Evolutionary conservation across 306 rosid species (phyloP).

Genomic region (Quercus glauca): DNA sequence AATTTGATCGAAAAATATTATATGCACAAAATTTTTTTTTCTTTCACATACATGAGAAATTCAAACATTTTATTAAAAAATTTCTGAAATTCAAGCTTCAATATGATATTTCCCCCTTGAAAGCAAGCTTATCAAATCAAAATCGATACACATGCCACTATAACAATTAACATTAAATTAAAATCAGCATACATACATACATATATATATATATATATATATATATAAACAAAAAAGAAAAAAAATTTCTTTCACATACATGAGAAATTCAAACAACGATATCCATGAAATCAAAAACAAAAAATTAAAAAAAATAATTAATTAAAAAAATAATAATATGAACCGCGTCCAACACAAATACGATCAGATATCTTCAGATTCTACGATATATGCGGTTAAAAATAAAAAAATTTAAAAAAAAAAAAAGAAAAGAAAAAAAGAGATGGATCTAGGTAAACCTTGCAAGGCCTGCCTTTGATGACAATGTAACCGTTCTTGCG

Average conservation of each 20-base stretch:
- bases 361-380: background rate
- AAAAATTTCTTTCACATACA: too few relatives aligned
- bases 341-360: background rate
- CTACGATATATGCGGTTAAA: background rate
- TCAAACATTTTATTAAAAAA: background rate
- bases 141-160: background rate
- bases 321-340: background rate
- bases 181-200: too few relatives aligned
- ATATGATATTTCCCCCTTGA: background rate
- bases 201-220: too few relatives aligned
- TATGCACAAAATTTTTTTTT: background rate
- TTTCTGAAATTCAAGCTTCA: background rate
- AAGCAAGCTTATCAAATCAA: background rate
- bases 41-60: background rate
- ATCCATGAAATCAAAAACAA: background rate
- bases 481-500: conserved; percentile 94
- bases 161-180: too few relatives aligned
- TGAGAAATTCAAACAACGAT: background rate
- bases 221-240: too few relatives aligned
- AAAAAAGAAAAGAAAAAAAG: background rate
- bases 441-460: conserved; percentile 38
- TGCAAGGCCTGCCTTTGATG: conserved; percentile 89
- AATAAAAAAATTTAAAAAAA: too few relatives aligned
- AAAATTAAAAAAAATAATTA: too few relatives aligned
- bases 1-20: too few relatives aligned